These are phyloP conservation scores for Chaetoscypha palmicola DNA, from an alignment of 2,329 filamentous ascomycete species.

Conservation along the genomic window DNA sequence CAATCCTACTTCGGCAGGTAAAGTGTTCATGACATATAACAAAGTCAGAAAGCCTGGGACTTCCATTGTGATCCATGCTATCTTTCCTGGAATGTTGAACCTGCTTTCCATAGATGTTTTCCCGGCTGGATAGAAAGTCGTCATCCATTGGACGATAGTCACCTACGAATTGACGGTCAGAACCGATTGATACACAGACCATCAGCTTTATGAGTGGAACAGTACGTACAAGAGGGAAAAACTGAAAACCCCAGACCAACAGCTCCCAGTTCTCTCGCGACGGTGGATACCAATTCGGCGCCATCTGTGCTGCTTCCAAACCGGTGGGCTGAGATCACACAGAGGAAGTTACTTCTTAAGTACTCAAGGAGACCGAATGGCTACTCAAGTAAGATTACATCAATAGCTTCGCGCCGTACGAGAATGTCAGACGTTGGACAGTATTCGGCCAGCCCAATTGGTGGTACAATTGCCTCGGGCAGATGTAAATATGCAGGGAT, in stretches of 20 bases:
- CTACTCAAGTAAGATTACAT: too few relatives aligned
- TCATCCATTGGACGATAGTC: slow-evolving; percentile 63
- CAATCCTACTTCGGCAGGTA: slow-evolving; percentile 54
- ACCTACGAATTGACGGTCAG: slow-evolving; percentile 42
- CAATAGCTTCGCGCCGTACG: too few relatives aligned
- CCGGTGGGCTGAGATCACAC: too few relatives aligned
- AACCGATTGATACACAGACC: too few relatives aligned
- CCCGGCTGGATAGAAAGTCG: slow-evolving; percentile 82
- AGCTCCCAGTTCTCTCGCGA: slow-evolving; percentile 50
- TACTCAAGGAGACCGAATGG: too few relatives aligned
- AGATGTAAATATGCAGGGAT: too few relatives aligned
- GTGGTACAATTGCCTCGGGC: too few relatives aligned
- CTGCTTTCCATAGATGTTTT: slow-evolving; percentile 73
- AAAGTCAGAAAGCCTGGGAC: slow-evolving; percentile 68
- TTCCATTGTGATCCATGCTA: slow-evolving; percentile 89
- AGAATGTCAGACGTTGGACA: too few relatives aligned
- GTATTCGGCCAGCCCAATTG: too few relatives aligned
- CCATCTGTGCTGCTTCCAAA: too few relatives aligned
- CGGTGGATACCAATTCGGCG: slow-evolving; percentile 45
- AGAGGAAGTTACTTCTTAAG: too few relatives aligned
- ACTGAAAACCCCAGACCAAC: slow-evolving; percentile 46
- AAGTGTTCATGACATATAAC: slow-evolving; percentile 67
- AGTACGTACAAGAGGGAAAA: slow-evolving; percentile 38
- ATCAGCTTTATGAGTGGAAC: not conserved
- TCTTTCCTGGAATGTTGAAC: slow-evolving; percentile 81